Evolutionary conservation across 176 grass and related monocot species (phyloP).

Genomic region (Phoenix dactylifera): DNA sequence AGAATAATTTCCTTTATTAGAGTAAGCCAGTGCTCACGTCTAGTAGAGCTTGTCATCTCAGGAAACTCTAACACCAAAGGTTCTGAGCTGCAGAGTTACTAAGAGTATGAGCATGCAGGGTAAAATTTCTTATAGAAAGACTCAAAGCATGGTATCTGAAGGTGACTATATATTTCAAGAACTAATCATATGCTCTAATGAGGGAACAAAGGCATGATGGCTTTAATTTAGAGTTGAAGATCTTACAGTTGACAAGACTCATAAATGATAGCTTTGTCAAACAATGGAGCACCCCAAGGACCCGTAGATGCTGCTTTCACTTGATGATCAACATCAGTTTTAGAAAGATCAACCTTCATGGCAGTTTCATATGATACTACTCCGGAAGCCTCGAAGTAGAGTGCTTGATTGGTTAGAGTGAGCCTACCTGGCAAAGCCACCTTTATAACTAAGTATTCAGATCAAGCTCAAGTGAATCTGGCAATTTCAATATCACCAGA

Average conservation of each 20-base stretch:
- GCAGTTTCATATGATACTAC: constrained; percentile 62
- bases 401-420: constrained; percentile 70
- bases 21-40: constrained; percentile 80
- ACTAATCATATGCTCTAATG: no score
- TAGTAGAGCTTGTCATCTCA: constrained; percentile 81
- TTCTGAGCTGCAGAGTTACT: constrained; percentile 49
- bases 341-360: constrained; percentile 60
- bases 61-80: constrained; percentile 81
- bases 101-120: no score
- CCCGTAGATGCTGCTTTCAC: constrained; percentile 72
- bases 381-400: constrained; percentile 78
- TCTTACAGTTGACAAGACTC: constrained; percentile 52
- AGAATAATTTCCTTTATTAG: constrained; percentile 66
- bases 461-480: no score
- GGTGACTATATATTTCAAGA: no score
- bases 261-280: constrained; percentile 77
- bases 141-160: no score
- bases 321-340: constrained; percentile 41
- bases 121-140: no score
- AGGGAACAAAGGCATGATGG: no score
- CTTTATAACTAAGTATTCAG: no score
- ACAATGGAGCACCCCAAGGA: constrained; percentile 81
- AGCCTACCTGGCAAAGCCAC: constrained; percentile 42
- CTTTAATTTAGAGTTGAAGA: constrained; percentile 2
- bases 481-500: no score